Conservation (phyloP, 148 eudicot species). For the Chenopodium formosanum region DNA sequence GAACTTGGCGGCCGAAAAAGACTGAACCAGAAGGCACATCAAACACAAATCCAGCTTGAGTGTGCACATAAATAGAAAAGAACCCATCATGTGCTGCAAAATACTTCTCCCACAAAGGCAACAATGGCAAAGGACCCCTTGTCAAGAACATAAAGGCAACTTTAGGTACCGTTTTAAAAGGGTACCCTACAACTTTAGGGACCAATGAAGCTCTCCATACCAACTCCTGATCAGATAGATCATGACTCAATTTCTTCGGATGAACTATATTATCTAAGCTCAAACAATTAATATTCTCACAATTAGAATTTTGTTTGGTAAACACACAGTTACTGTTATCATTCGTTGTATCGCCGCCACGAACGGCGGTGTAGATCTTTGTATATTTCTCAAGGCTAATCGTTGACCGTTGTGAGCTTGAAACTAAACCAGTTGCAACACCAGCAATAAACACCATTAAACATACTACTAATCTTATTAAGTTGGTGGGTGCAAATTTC, state of each 20-base stretch:
- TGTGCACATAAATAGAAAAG: slow-evolving; percentile 6
- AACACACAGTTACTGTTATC: not conserved
- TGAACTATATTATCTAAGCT: not conserved
- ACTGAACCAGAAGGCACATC: slow-evolving; percentile 4
- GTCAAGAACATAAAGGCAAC: slow-evolving; percentile 14
- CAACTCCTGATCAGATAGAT: slow-evolving; percentile 2
- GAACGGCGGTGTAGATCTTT: not conserved
- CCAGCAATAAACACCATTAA: not conserved
- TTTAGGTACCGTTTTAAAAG: slow-evolving; percentile 13
- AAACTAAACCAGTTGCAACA: not conserved
- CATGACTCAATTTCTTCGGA: slow-evolving; percentile 5
- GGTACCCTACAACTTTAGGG: slow-evolving; percentile 1
- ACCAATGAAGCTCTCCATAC: slow-evolving; percentile 13
- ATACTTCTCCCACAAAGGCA: slow-evolving; percentile 15
- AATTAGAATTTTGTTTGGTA: not conserved
- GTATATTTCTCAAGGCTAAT: not conserved
- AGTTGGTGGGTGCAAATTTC: slow-evolving; percentile 1
- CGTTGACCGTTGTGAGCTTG: slow-evolving; percentile 5
- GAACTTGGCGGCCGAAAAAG: slow-evolving; percentile 18
- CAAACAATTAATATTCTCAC: slow-evolving; percentile 2
- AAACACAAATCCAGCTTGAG: not conserved
- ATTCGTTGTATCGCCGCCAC: not conserved
- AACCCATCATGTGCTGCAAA: not conserved
- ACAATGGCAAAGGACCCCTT: slow-evolving; percentile 8
- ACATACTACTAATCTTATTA: not conserved